phyloP scores from a whole-genome alignment of 495 filamentous ascomycete species.

The Trichoderma orchidacearum region DNA sequence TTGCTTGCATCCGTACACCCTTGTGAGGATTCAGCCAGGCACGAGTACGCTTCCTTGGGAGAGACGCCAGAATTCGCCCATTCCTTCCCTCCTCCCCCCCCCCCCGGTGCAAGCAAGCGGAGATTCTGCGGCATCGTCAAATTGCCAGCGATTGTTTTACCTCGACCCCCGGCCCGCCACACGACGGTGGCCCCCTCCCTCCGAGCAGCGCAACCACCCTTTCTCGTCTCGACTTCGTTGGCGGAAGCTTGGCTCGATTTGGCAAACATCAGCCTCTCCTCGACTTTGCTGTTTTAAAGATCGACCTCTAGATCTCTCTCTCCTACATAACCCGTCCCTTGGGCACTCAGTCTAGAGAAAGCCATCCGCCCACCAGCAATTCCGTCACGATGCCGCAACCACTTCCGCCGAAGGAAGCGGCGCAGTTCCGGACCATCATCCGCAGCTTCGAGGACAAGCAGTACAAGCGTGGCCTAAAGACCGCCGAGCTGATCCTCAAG shows the following conservation, averaged over 20 bases:
- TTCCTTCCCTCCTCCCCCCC: too few relatives aligned
- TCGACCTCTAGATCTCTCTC: background rate
- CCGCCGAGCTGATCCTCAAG: slow-evolving; percentile 83
- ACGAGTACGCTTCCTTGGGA: background rate
- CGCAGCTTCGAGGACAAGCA: slow-evolving; percentile 96
- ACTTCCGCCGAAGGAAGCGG: slow-evolving; percentile 77
- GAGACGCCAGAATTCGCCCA: too few relatives aligned
- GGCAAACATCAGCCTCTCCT: background rate
- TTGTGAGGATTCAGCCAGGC: too few relatives aligned
- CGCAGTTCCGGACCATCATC: slow-evolving; percentile 86
- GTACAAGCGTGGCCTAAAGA: slow-evolving; percentile 93
- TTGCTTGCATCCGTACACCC: background rate
- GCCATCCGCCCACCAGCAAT: background rate
- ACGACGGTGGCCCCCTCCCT: background rate
- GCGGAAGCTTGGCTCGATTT: background rate
- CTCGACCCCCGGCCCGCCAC: background rate
- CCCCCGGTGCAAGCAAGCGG: too few relatives aligned
- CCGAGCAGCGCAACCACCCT: background rate
- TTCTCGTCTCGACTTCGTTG: background rate
- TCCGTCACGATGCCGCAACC: slow-evolving; percentile 56
- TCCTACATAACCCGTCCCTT: background rate
- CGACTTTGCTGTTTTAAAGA: background rate
- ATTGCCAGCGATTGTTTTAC: background rate
- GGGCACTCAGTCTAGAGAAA: background rate
- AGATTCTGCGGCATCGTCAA: background rate